Conservation (phyloP, 306 rosid genomes). For the Phaseolus lunatus region DNA sequence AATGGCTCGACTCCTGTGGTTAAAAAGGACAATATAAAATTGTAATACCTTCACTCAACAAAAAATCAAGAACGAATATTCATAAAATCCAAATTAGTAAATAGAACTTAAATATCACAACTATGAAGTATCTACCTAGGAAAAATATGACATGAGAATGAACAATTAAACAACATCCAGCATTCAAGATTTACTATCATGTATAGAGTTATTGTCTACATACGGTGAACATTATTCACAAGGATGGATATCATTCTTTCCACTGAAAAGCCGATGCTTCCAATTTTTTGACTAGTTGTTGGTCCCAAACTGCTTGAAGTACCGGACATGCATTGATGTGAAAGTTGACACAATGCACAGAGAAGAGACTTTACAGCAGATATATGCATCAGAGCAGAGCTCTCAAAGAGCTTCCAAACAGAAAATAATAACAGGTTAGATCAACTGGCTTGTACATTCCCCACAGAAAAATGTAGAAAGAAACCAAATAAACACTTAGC, state of each 20-base stretch:
- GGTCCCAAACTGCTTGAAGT: constrained; percentile 73
- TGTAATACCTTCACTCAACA: constrained; percentile 14
- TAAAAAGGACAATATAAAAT: constrained; percentile 37
- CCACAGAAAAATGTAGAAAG: constrained; percentile 26
- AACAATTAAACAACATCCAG: constrained; percentile 38
- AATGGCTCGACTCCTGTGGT: constrained; percentile 85
- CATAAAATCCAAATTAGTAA: constrained; percentile 8
- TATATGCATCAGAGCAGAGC: constrained; percentile 92
- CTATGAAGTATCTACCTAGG: background rate
- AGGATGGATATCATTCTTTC: constrained; percentile 95
- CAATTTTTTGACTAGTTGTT: constrained; percentile 79
- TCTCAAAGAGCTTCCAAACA: constrained; percentile 83
- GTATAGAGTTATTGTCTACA: constrained; percentile 48
- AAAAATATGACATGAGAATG: constrained; percentile 24
- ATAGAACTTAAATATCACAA: constrained; percentile 39
- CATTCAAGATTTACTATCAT: constrained; percentile 30
- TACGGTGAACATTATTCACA: constrained; percentile 94
- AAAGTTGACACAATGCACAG: constrained; percentile 89
- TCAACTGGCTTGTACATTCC: constrained; percentile 26
- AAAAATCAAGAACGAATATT: constrained; percentile 26
- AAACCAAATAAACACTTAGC: constrained; percentile 5
- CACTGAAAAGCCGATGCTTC: constrained; percentile 89
- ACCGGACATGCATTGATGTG: constrained; percentile 76
- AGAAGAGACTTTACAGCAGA: constrained; percentile 93
- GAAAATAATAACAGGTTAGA: constrained; percentile 54